Base-by-base conservation (phyloP, 495 filamentous ascomycete species). In the Paragyromitra xinjiangensis region DNA sequence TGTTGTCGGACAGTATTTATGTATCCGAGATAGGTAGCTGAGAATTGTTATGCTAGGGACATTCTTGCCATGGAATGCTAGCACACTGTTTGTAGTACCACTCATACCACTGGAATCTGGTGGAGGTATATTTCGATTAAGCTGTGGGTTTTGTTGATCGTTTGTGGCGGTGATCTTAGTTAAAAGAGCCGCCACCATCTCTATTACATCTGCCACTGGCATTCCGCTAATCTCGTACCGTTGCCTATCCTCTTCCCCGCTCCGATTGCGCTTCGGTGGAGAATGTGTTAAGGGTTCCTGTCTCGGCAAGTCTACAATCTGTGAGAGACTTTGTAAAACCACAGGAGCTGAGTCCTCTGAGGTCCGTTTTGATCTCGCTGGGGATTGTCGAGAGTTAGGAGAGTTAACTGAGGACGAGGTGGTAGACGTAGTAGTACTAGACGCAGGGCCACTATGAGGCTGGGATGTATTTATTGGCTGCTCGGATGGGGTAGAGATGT, bases 41-140 rank as follows among this genome's bases (percentile, higher is more conserved):
- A 96, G 85, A 68, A 99, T 98, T 44, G 94, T 96, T 74, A 99
- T 99, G 81, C 91, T 95, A 1, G 95, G 95, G 8, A 98, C 93
- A 76, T 99, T 99, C 85, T 98, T 99, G 34, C 95, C 95, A 83
- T 99, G 95, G 80, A 99, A 99, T n/a, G 95, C 96, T 11, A 99
- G 89, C 1, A 99, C 95, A 69, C 93, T 97, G 63, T 90, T 93
- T 65, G 94, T 93, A 75, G 96, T 89, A 11, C 90, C 90, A 80
- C 88, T 94, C 80, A 97, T 87, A 50, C 86, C 83, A 4, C 90
- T 87, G 14, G 89, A 84, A 63, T 87, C 86, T 48, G 86, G 84
- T 9, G 89, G 86, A 19, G 92, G 90, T 73, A 93, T 89, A 69
- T 91, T 88, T 64, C 91, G 86, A 82, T 94, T 91, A 45, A 92